phyloP scores from a whole-genome alignment of 2,329 filamentous ascomycete genomes.

The Aspergillus sp. region DNA sequence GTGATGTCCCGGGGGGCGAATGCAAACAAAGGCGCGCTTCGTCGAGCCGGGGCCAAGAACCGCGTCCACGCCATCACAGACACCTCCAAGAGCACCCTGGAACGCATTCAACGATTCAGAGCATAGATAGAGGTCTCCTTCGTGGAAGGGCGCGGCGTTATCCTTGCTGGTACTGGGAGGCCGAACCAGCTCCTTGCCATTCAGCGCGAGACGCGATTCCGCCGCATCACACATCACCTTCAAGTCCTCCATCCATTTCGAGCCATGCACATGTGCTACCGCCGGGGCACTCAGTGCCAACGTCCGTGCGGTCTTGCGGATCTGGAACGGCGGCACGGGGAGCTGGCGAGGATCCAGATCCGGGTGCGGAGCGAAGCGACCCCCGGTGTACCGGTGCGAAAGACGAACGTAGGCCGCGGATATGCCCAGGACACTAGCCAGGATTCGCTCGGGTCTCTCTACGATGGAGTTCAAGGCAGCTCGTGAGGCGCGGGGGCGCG shows the following conservation, averaged over 20 bases:
- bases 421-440: constrained; percentile 77
- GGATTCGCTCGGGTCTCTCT: constrained; percentile 86
- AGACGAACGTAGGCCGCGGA: constrained; percentile 88
- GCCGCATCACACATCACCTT: constrained; percentile 79
- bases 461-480: constrained; percentile 75
- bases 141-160: constrained; percentile 63
- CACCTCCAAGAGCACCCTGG: constrained; percentile 85
- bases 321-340: constrained; percentile 71
- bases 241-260: constrained; percentile 90
- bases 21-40: constrained; percentile 81
- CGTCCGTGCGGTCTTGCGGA: constrained; percentile 73
- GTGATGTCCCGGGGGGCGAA: constrained; percentile 91
- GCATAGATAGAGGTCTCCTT: constrained; percentile 89
- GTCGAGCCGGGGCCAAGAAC: constrained; percentile 68
- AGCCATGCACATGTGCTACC: constrained; percentile 88
- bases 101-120: constrained; percentile 81
- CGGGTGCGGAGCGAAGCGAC: constrained; percentile 65
- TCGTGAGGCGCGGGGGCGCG: constrained; percentile 74
- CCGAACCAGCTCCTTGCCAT: constrained; percentile 73
- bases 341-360: constrained; percentile 54
- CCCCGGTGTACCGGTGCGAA: constrained; percentile 73
- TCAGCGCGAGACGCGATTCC: constrained; percentile 71
- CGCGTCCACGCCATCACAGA: constrained; percentile 87
- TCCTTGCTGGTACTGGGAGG: constrained; percentile 44
- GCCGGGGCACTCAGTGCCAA: constrained; percentile 70